Percentiles rank a stretch among this genome's conserved stretches.
phyloP scores from a whole-genome alignment of 139 green algal species.

The Mychonastes homosphaera region DNA sequence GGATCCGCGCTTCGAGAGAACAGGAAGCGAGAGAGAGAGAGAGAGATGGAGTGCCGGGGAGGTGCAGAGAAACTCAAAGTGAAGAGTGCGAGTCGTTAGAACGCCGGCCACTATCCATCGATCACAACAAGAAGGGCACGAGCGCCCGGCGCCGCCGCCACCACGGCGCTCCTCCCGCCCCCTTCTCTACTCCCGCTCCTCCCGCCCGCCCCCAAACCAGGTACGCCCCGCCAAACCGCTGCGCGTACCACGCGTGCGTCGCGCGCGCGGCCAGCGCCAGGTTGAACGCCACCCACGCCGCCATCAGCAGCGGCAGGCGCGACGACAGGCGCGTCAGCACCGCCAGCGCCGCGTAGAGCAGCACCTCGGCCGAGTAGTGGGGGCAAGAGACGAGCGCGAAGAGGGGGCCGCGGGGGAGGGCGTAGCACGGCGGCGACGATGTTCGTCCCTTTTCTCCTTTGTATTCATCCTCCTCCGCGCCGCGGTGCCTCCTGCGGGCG shows the following conservation, averaged over 20 bases:
- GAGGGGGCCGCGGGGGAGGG: conserved; percentile 31
- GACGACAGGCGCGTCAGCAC: conserved; percentile 10
- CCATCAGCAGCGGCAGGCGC: conserved; percentile 23
- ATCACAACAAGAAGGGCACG: too few species aligned
- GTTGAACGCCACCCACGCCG: conserved; percentile 53
- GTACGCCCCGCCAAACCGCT: too few species aligned
- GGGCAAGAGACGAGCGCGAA: conserved; percentile 72
- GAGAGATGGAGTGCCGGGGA: too few species aligned
- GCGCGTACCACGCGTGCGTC: conserved; percentile 52
- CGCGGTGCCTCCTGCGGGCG: not conserved
- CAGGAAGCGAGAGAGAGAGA: too few species aligned
- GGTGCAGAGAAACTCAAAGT: too few species aligned
- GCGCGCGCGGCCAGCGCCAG: conserved; percentile 49
- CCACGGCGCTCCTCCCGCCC: too few species aligned
- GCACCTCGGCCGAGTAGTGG: conserved; percentile 72
- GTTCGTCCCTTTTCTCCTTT: not conserved
- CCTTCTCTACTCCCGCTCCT: too few species aligned
- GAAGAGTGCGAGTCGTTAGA: too few species aligned
- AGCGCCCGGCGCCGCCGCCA: too few species aligned
- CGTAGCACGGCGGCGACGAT: not conserved
- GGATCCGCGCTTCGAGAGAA: too few species aligned
- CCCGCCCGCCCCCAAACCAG: too few species aligned
- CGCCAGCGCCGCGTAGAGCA: conserved; percentile 60
- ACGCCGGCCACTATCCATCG: too few species aligned
- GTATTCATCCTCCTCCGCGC: not conserved